Percentiles rank a stretch among this genome's conserved stretches.
Evolutionary conservation across 768 basidiomycete genomes (phyloP).

Genomic region (Ephemerocybe angulata): DNA sequence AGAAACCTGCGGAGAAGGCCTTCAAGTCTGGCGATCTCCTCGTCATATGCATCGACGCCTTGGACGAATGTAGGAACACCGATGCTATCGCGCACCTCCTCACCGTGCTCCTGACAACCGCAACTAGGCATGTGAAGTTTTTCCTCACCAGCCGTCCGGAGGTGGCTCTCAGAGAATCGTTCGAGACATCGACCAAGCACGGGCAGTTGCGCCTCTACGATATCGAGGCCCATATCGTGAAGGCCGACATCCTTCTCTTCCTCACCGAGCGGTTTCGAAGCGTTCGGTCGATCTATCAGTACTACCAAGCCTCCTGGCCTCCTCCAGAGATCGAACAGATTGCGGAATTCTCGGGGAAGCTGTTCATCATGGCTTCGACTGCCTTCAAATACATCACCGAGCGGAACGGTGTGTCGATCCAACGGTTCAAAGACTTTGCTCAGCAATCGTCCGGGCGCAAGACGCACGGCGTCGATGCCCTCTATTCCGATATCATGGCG

Average conservation of each 20-base stretch:
- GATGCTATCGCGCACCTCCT: conserved; percentile 16
- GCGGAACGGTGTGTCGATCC: background rate
- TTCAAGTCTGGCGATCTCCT: background rate
- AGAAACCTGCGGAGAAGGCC: background rate
- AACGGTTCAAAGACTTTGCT: background rate
- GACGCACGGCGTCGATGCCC: background rate
- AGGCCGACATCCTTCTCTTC: background rate
- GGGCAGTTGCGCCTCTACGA: conserved; percentile 5
- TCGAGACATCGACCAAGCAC: conserved; percentile 1
- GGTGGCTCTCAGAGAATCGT: conserved; percentile 8
- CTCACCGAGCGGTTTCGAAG: too few species aligned
- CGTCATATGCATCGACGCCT: conserved; percentile 19
- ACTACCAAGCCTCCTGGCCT: background rate
- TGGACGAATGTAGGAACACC: conserved; percentile 15
- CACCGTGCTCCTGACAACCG: conserved; percentile 3
- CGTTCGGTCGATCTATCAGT: background rate
- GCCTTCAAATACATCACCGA: background rate
- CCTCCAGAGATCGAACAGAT: background rate
- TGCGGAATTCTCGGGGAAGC: background rate
- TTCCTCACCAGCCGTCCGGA: conserved; percentile 20
- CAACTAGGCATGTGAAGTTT: conserved; percentile 16
- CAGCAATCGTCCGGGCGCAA: background rate
- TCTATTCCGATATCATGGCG: background rate
- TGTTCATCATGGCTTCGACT: background rate
- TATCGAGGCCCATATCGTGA: background rate